Percentiles rank a stretch among this genome's conserved stretches.
Evolutionary conservation across 768 basidiomycete species (phyloP).

Genomic region (Agrocybe pediades): DNA sequence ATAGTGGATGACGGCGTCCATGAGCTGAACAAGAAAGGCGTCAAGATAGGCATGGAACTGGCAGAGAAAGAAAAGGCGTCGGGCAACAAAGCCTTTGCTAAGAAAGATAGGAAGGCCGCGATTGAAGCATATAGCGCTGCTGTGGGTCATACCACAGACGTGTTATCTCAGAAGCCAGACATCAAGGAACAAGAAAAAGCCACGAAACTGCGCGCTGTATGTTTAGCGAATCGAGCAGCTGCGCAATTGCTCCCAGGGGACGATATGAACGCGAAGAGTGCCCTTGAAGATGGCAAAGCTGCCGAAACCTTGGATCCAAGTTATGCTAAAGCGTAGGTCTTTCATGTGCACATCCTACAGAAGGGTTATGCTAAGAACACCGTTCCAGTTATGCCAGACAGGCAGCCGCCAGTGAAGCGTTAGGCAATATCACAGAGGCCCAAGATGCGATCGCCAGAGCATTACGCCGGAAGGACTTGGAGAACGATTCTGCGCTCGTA

Average conservation of each 20-base stretch:
- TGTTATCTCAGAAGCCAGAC: conserved; percentile 25
- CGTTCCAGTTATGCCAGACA: conserved; percentile 31
- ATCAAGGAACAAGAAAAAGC: conserved; percentile 24
- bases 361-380: background rate
- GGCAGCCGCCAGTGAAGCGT: conserved; percentile 26
- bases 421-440: conserved; percentile 24
- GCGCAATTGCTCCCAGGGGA: conserved; percentile 28
- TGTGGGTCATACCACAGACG: conserved; percentile 24
- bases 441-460: conserved; percentile 26
- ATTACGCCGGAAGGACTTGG: conserved; percentile 24
- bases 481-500: conserved; percentile 24
- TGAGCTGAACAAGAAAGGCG: conserved; percentile 25
- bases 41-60: conserved; percentile 18
- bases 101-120: conserved; percentile 27
- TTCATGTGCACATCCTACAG: background rate
- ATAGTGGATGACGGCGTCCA: conserved; percentile 29
- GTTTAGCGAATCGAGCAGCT: conserved; percentile 34
- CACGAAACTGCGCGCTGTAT: conserved; percentile 28
- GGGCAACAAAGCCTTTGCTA: conserved; percentile 25
- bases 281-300: conserved; percentile 31
- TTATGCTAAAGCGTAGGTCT: conserved; percentile 34
- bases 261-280: conserved; percentile 26
- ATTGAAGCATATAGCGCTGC: conserved; percentile 32
- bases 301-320: conserved; percentile 25
- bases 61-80: conserved; percentile 27